Conservation (phyloP, 331 rosid genomes). For the Malus hybrid region DNA sequence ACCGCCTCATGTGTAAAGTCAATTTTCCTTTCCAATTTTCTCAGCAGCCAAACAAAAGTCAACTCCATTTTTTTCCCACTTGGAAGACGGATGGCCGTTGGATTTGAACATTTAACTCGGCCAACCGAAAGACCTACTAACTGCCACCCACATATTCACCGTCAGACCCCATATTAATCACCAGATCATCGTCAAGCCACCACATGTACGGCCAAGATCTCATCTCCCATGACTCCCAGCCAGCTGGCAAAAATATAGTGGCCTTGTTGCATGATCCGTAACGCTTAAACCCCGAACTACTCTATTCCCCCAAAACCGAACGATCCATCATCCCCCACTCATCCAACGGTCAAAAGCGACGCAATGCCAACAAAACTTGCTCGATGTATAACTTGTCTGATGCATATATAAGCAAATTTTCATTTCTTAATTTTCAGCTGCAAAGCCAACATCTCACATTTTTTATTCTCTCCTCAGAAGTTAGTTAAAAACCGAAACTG, state of each 20-base stretch:
- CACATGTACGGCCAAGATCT: slow-evolving; percentile 22
- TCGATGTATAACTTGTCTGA: neutral
- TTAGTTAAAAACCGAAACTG: neutral
- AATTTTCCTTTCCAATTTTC: neutral
- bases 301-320: no score
- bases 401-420: neutral
- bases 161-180: slow-evolving; percentile 4
- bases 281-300: neutral
- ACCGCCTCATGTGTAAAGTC: neutral
- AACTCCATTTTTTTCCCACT: neutral
- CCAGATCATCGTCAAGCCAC: neutral
- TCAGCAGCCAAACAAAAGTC: neutral
- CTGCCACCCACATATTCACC: no score
- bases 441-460: neutral
- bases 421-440: neutral
- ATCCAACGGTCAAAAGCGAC: slow-evolving; percentile 11
- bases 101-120: neutral
- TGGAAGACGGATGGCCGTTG: neutral
- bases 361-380: neutral
- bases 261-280: neutral
- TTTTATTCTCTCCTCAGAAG: neutral
- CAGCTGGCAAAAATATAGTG: neutral
- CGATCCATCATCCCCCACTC: neutral
- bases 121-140: neutral
- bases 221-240: neutral